phyloP scores from a whole-genome alignment of 495 filamentous ascomycete species.

The Lichenothelia convexa region DNA sequence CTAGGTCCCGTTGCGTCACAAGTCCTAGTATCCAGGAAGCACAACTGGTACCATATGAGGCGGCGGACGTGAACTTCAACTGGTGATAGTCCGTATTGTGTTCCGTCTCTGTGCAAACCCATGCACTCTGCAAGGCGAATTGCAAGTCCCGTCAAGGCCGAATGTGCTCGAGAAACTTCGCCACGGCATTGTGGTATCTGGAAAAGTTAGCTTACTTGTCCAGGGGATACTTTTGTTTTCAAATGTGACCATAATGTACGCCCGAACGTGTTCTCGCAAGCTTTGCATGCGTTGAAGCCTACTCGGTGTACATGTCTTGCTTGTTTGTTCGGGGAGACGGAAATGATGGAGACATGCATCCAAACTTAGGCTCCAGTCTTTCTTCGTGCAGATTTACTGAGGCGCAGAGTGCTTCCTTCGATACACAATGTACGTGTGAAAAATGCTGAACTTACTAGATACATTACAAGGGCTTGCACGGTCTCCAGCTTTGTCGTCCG shows the following conservation, averaged over 20 bases:
- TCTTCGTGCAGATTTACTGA: no score
- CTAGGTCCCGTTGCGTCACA: slow-evolving; percentile 59
- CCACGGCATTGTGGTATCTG: slow-evolving; percentile 51
- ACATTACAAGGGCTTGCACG: slow-evolving; percentile 57
- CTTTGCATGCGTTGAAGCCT: no score
- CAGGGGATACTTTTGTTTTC: not conserved
- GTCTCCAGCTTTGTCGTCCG: slow-evolving; percentile 52
- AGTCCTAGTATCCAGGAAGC: slow-evolving; percentile 55
- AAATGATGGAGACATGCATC: no score
- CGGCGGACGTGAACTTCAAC: slow-evolving; percentile 57
- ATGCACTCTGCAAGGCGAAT: slow-evolving; percentile 59
- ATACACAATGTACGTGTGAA: not conserved
- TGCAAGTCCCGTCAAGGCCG: slow-evolving; percentile 47
- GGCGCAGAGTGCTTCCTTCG: no score
- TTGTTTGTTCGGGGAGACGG: no score
- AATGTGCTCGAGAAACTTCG: slow-evolving; percentile 53
- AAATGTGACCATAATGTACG: no score
- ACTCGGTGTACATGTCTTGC: no score
- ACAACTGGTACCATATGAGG: slow-evolving; percentile 59
- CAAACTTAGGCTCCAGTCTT: no score
- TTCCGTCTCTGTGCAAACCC: slow-evolving; percentile 54
- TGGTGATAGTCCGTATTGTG: slow-evolving; percentile 38
- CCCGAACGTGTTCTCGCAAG: no score
- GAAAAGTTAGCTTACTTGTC: not conserved
- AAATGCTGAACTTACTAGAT: slow-evolving; percentile 32